A percentile compares a stretch with the other conserved stretches of the same genome.
These are phyloP conservation scores for Gossypium raimondii DNA, from an alignment of 345 rosid species.

Conservation along the genomic window DNA sequence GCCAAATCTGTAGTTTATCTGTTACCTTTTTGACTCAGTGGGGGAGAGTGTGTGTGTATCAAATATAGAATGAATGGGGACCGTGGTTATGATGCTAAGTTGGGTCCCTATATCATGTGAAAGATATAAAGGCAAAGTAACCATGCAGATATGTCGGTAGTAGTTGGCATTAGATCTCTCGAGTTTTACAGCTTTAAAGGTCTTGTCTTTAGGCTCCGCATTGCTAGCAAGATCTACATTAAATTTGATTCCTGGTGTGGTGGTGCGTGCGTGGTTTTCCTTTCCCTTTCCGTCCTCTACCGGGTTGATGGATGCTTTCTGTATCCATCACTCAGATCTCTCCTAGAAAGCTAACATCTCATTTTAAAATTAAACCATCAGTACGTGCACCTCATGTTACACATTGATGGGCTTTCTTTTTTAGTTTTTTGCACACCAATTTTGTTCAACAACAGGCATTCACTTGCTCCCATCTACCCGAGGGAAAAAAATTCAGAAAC, in stretches of 20 bases:
- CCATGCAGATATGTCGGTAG: slow-evolving; percentile 19
- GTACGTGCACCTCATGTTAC: not conserved
- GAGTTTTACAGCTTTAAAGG: not conserved
- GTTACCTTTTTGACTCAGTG: slow-evolving; percentile 20
- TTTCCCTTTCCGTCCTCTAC: not conserved
- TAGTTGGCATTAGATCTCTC: slow-evolving; percentile 29
- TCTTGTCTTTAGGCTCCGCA: not conserved
- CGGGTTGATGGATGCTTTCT: not conserved
- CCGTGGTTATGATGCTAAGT: slow-evolving; percentile 17
- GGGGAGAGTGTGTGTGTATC: not conserved
- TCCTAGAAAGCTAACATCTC: not conserved
- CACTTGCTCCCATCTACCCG: not conserved
- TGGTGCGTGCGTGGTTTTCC: not conserved
- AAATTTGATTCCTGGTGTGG: not conserved
- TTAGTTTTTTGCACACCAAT: not conserved
- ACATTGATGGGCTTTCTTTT: not conserved
- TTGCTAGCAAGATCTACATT: not conserved
- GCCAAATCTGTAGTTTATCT: slow-evolving; percentile 13
- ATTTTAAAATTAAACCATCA: not conserved
- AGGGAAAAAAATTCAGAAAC: not conserved
- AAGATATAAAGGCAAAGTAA: slow-evolving; percentile 13
- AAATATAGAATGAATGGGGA: slow-evolving; percentile 8
- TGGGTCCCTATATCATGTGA: slow-evolving; percentile 45
- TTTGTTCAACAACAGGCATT: slow-evolving; percentile 7
- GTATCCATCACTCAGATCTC: slow-evolving; percentile 16